Base-by-base conservation (phyloP, 352 stramenopile genomes). In the Halophytophthora polymorphica region DNA sequence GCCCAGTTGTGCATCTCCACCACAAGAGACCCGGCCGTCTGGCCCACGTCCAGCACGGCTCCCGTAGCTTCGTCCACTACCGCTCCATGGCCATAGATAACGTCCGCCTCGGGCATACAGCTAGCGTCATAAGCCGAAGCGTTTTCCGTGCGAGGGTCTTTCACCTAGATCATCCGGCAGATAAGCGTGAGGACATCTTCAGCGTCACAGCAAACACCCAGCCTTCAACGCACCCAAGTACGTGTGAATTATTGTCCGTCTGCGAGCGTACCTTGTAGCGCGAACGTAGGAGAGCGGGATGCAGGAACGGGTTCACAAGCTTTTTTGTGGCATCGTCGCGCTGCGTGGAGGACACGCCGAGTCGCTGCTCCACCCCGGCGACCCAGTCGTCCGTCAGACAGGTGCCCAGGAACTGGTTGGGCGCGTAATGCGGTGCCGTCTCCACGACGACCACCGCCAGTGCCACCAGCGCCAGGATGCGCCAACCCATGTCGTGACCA, bases 1-100 rank as follows among this genome's bases (percentile, higher is more conserved):
- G 53, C 64, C 71, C 78, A 86, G 37, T 64, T 59, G 8, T 49
- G 60, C 8, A 73, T 25, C 22, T 71, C 59, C 7, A 76, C 13
- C 10, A 76, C 45, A 13, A 76, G 48, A 3, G 58, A 68, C 11
- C 63, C 59, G 13, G 70, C 41, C 34, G 56, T 43, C 11, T 17
- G 37, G 1, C 64, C 61, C 6, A 46, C 25, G 33, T 61, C 25
- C 2, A 41, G 47, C 12, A 73, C 38, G 4, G 39, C 34, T 1
- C 67, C 67, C 1, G 42, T 65, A 0, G 41, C 25, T 23, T 22
- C 19, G 34, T 77, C 50, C 0, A 71, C 36, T 14, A 34, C 22
- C 1, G 56, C 50, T 3, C 42, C 57, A 11, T 55, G 52, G 8
- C 60, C 64, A 38, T 66, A 74, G 18, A 74, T 49, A 6, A 31